Evolutionary conservation across 805 yeast species (phyloP), one percentile per base, ranked within the genome.

Genomic region (Wickerhamiella musiphila): DNA sequence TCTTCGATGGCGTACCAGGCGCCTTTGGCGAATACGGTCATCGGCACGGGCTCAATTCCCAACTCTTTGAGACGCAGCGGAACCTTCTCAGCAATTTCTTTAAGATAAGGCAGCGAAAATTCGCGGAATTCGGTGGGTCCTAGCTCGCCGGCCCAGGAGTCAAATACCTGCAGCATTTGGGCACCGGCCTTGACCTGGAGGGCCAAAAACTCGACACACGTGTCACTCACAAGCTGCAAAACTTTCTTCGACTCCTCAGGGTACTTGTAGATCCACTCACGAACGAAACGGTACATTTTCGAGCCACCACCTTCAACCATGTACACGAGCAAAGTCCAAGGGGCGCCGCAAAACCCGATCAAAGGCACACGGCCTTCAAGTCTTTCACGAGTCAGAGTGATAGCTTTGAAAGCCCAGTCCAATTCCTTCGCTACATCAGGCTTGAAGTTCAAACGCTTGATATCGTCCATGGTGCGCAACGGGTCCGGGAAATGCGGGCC

Each of bases 291-390:
- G 61, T 79, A 90, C 64, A 86, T 64, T 51, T 78, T 78, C 5
- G 94, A 74, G 12, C 95, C 94, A 43, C 93, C 94, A 32, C 98
- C 98, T 57, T 90, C 98, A 38, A 83, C 73, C 94, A 90, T 90
- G 59, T 90, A 90, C 23, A 84, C 94, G 60, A 90, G 64, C 38
- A 90, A 60, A 9, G 98, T 90, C 94, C 95, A 90, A 35, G 98
- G 98, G 6, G 93, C 94, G 34, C 98, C 98, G 44, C 83, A 78
- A 57, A 90, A 90, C 3, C 98, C 98, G 32, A 90, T 64, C 39
- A 90, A 61, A 18, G 98, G 98, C 9, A 84, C 95, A 47, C 93
- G 68, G 31, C 98, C 98, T 26, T 73, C 58, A 38, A 90, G 66
- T 48, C 78, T 81, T 41, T 63, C 63, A 55, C 98, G 68, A n/a